Base-by-base conservation (phyloP, 1,284 basidiomycete genomes). In the Malassezia slooffiae region DNA sequence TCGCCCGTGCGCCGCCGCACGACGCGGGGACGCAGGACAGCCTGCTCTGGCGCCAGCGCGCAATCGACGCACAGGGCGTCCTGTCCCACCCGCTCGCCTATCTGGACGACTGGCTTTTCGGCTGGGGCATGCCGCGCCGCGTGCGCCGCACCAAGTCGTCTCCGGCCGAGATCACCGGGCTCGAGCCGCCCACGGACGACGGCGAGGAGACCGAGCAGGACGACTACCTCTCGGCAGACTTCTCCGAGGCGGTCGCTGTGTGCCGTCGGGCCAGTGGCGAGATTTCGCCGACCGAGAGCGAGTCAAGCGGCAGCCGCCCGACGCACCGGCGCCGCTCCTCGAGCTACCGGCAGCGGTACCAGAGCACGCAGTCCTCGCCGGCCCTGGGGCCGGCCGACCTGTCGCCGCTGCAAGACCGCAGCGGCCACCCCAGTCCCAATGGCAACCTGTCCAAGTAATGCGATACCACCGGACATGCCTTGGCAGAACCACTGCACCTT, bases 21-120 rank as follows among this genome's bases (percentile, higher is more conserved):
- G 58, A 55, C 26, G 54, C 51, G 21, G 42, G 58, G 31, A 46
- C 57, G 33, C 57, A 57, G 53, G 54, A 56, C 43, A 45, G 56
- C 17, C 59, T 58, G 48, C 47, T 44, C 15, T 27, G 44, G 32
- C 41, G 43, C 30, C 45, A 43, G 30, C 37, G 55, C 29, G 16
- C 17, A 7, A 16, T 39, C 5, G 33, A 50, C 20, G 34, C 43
- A 45, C 47, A 45, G 35, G 55, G 58, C 32, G 51, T 53, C 33
- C 54, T 67, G n/a, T 49, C 55, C 27, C 69, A 66, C 45, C 68
- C 67, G 13, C 54, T 70, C 20, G 67, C 69, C 34, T 90, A 87
- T 86, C 76, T 91, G 26, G 89, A 93, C 68, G 88, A 91, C 71
- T 78, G 83, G 13, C 74, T 93, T 29, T 93, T 91, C 70, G 89